Percentiles rank a stretch among this genome's conserved stretches.
Evolutionary conservation across 129 eudicot genomes (phyloP).

Genomic region (Tagetes erecta): DNA sequence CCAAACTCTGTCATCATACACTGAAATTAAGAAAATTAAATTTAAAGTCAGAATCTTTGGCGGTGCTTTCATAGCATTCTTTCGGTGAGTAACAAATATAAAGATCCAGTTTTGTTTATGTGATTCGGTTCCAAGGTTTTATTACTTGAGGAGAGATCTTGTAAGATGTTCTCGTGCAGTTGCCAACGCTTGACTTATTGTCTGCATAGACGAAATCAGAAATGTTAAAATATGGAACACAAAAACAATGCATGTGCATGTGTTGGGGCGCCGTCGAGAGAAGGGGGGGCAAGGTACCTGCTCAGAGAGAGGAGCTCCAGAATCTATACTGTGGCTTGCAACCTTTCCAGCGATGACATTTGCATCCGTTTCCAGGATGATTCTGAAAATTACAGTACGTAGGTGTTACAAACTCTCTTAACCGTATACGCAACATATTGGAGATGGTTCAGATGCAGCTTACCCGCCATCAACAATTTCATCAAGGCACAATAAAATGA

Average conservation of each 20-base stretch:
- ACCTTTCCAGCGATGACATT: slow-evolving; percentile 77
- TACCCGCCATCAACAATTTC: slow-evolving; percentile 97
- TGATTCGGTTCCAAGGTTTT: slow-evolving; percentile 11
- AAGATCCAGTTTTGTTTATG: not conserved
- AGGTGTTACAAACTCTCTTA: not conserved
- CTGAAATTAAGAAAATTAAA: slow-evolving; percentile 35
- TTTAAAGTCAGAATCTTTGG: slow-evolving; percentile 27
- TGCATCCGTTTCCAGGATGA: slow-evolving; percentile 87
- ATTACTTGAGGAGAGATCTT: slow-evolving; percentile 83
- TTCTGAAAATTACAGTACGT: slow-evolving; percentile 39
- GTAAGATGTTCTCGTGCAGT: slow-evolving; percentile 90
- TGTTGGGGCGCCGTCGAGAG: not conserved
- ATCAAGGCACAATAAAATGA: slow-evolving; percentile 82
- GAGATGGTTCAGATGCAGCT: not conserved
- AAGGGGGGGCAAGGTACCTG: slow-evolving; percentile 46
- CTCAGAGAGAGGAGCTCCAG: slow-evolving; percentile 86
- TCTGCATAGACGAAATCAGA: slow-evolving; percentile 44
- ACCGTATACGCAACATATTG: not conserved
- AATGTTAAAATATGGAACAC: not conserved
- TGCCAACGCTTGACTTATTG: slow-evolving; percentile 83
- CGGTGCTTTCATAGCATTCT: not conserved
- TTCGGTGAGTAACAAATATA: slow-evolving; percentile 6
- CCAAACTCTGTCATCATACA: slow-evolving; percentile 37
- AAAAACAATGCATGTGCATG: not conserved
- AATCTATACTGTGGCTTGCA: slow-evolving; percentile 66